Percentiles rank a stretch among this genome's conserved stretches.
Evolutionary conservation across 306 rosid species (phyloP).

Genomic region (Castanospermum australe): DNA sequence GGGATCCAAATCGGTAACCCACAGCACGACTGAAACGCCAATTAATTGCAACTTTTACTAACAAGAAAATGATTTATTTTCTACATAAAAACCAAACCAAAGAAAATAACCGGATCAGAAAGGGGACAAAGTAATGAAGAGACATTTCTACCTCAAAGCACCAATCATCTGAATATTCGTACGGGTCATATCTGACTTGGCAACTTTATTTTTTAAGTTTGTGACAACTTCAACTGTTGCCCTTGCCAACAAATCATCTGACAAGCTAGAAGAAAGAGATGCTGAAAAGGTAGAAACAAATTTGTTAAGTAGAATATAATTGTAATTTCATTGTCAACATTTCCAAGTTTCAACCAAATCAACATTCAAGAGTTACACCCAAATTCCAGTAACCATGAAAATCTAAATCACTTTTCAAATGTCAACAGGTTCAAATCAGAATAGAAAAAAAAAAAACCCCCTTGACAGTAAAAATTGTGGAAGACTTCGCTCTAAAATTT

Average conservation of each 20-base stretch:
- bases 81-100: no score
- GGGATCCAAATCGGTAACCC: constrained; percentile 80
- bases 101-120: no score
- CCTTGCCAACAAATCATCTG: constrained; percentile 71
- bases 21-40: constrained; percentile 64
- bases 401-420: background rate
- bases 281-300: constrained; percentile 34
- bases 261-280: constrained; percentile 70
- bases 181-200: constrained; percentile 63
- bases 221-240: constrained; percentile 62
- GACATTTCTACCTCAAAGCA: constrained; percentile 59
- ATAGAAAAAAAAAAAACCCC: background rate
- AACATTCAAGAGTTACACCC: background rate
- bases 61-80: background rate
- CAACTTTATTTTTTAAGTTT: constrained; percentile 50
- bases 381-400: background rate
- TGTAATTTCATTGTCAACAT: background rate
- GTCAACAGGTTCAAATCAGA: background rate
- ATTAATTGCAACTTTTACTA: background rate
- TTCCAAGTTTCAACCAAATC: no score
- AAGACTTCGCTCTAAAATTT: background rate
- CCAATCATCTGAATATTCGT: constrained; percentile 84
- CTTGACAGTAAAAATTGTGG: background rate
- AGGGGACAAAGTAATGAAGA: background rate
- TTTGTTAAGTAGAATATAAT: background rate